Conservation (phyloP, 208 protist species). For the Zelonia costaricensis region DNA sequence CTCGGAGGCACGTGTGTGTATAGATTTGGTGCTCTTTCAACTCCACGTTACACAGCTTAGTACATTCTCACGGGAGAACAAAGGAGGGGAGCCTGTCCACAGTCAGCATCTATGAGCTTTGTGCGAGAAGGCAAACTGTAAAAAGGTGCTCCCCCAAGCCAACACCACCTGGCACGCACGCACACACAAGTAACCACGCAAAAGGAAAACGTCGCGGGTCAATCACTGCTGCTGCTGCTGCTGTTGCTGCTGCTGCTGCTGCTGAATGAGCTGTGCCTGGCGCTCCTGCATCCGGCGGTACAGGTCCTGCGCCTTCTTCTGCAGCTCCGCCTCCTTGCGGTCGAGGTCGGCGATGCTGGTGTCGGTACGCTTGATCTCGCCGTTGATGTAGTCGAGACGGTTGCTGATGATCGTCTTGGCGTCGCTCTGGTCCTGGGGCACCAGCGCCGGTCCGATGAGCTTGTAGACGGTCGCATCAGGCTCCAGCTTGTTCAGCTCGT, state of each 20-base stretch:
- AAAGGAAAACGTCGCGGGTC: not conserved
- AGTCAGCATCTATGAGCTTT: too few relatives aligned
- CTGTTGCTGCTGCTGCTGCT: conserved; percentile 65
- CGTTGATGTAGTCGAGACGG: conserved; percentile 93
- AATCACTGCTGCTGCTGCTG: conserved; percentile 9
- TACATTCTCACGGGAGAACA: too few relatives aligned
- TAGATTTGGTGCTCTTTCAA: too few relatives aligned
- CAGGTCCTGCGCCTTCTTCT: conserved; percentile 76
- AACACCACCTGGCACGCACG: too few relatives aligned
- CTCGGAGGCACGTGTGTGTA: too few relatives aligned
- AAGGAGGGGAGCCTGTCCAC: too few relatives aligned
- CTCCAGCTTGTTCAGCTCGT: conserved; percentile 93
- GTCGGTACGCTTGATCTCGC: conserved; percentile 86
- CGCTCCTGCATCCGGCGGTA: conserved; percentile 88
- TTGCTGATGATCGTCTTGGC: conserved; percentile 90
- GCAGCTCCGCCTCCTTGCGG: conserved; percentile 71
- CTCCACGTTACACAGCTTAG: not conserved
- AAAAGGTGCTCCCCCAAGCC: not conserved
- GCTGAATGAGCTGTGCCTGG: conserved; percentile 61
- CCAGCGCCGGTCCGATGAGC: conserved; percentile 93
- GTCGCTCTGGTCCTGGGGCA: conserved; percentile 92
- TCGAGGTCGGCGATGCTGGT: conserved; percentile 76
- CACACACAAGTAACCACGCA: not conserved
- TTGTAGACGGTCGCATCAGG: conserved; percentile 93
- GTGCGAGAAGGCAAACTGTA: not conserved